A percentile compares a stretch with the other conserved stretches of the same genome.
Conservation (phyloP, 495 filamentous ascomycete species). For the Usnea hakonensis region DNA sequence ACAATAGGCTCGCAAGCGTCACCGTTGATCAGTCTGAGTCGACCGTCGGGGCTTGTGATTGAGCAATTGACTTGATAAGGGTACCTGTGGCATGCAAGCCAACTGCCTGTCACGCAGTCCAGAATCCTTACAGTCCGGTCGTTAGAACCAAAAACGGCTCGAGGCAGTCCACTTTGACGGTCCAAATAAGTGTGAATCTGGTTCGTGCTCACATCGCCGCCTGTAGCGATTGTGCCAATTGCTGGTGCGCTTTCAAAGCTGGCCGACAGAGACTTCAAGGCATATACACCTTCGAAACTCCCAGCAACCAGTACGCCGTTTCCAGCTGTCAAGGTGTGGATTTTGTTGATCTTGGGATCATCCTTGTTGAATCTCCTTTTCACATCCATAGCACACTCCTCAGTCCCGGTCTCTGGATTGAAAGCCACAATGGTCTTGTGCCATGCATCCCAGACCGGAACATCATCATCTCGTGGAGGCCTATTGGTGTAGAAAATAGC, state of each 20-base stretch:
- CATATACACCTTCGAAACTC: slow-evolving; percentile 76
- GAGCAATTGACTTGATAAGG: slow-evolving; percentile 76
- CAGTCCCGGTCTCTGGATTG: slow-evolving; percentile 28
- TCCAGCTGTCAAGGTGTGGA: slow-evolving; percentile 64
- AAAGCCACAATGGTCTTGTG: slow-evolving; percentile 12
- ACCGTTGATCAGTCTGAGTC: slow-evolving; percentile 72
- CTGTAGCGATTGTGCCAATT: slow-evolving; percentile 55
- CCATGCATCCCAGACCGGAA: background rate
- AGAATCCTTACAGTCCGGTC: slow-evolving; percentile 69
- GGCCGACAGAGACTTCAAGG: slow-evolving; percentile 49
- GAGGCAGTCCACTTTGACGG: slow-evolving; percentile 52
- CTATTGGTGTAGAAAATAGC: slow-evolving; percentile 68
- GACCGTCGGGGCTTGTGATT: slow-evolving; percentile 67
- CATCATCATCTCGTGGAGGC: slow-evolving; percentile 23
- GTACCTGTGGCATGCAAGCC: slow-evolving; percentile 53
- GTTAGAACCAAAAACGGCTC: slow-evolving; percentile 77
- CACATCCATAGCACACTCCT: slow-evolving; percentile 55
- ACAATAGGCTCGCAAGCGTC: slow-evolving; percentile 53
- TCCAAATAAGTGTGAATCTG: slow-evolving; percentile 65
- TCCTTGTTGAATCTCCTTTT: slow-evolving; percentile 34
- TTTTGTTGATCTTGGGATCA: slow-evolving; percentile 28
- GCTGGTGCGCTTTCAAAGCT: slow-evolving; percentile 37
- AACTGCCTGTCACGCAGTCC: slow-evolving; percentile 60
- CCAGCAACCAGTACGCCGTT: slow-evolving; percentile 69
- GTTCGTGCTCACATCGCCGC: slow-evolving; percentile 69